Base-by-base conservation (phyloP, 495 filamentous ascomycete genomes). In the Lichina pygmaea region DNA sequence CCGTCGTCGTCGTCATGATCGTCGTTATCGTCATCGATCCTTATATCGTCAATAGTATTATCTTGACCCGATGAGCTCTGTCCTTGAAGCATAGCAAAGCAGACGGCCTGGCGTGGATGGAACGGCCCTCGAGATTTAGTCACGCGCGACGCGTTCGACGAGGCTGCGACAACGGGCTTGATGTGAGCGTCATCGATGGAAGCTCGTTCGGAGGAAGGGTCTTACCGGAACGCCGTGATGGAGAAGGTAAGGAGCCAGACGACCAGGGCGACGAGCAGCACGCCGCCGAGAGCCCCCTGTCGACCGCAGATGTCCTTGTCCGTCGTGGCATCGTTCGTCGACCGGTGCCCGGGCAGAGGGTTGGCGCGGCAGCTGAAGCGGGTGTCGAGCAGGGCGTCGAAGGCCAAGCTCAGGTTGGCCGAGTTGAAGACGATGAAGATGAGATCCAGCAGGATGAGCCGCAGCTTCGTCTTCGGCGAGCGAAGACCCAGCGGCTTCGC, bases 381-480 rank as follows among this genome's bases (percentile, higher is more conserved):
- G 42, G 76, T 70, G 57, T 84, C 82, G 8, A 70, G 73, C 42
- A 93, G 60, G 8, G 81, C 74, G 55, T 79, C 77, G 56, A 95
- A 93, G 8, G 91, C 85, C 53, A 97, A 60, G 43, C 80, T 78
- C 37, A 93, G 61, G 59, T 93, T 94, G 40, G 85, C 81, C 1
- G 85, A 81, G 56, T 93, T 82, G 58, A 97, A 92, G 31, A 94
- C 81, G 51, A 97, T 91, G 57, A 97, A 97, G 56, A 93, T 71
- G 3, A 95, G 66, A 60, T 97, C 89, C 48, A 93, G 68, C 47
- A 97, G 72, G 44, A 93, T 70, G 33, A 97, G 69, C 16, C 78
- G 71, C 52, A 92, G 77, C 55, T 95, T 95, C 16, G 83, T 75
- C 34, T 72, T 75, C 2, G 82, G 72, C 6, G 73, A 73, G 31